phyloP scores from a whole-genome alignment of 2,329 filamentous ascomycete genomes.

The Xenoacremonium recifei region DNA sequence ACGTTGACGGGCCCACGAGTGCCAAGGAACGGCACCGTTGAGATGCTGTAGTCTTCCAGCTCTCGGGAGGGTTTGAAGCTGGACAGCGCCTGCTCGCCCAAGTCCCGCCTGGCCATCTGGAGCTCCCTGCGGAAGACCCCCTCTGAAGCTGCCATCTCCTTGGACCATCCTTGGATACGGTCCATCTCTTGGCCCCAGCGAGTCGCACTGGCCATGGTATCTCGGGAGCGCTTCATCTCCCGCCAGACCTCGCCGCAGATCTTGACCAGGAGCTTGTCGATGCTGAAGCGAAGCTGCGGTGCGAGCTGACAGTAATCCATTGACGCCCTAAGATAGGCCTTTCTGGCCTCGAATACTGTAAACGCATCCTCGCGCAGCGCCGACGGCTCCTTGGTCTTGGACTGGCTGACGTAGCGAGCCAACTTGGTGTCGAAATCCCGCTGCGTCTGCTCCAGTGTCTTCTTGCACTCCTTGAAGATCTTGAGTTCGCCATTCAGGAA shows the following conservation, averaged over 20 bases:
- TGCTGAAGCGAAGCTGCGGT: slow-evolving; percentile 77
- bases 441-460: slow-evolving; percentile 74
- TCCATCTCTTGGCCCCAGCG: slow-evolving; percentile 82
- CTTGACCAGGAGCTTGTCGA: slow-evolving; percentile 84
- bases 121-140: slow-evolving; percentile 79
- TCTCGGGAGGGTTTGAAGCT: slow-evolving; percentile 81
- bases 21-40: slow-evolving; percentile 84
- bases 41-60: slow-evolving; percentile 86
- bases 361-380: slow-evolving; percentile 93
- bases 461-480: slow-evolving; percentile 81
- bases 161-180: slow-evolving; percentile 86
- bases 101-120: slow-evolving; percentile 72
- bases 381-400: slow-evolving; percentile 91
- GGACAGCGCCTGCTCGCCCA: slow-evolving; percentile 74
- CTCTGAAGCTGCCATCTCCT: slow-evolving; percentile 91
- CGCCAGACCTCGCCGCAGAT: slow-evolving; percentile 86
- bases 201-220: slow-evolving; percentile 61
- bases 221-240: slow-evolving; percentile 73
- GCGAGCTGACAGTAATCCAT: slow-evolving; percentile 91
- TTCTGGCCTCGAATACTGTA: slow-evolving; percentile 87
- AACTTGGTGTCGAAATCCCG: slow-evolving; percentile 81
- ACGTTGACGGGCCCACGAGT: slow-evolving; percentile 65
- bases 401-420: slow-evolving; percentile 78
- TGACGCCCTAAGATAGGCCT: slow-evolving; percentile 84
- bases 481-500: slow-evolving; percentile 80